A percentile compares a stretch with the other conserved stretches of the same genome.
phyloP scores from a whole-genome alignment of 768 basidiomycete species.

The Coprinopsis strossmayeri region DNA sequence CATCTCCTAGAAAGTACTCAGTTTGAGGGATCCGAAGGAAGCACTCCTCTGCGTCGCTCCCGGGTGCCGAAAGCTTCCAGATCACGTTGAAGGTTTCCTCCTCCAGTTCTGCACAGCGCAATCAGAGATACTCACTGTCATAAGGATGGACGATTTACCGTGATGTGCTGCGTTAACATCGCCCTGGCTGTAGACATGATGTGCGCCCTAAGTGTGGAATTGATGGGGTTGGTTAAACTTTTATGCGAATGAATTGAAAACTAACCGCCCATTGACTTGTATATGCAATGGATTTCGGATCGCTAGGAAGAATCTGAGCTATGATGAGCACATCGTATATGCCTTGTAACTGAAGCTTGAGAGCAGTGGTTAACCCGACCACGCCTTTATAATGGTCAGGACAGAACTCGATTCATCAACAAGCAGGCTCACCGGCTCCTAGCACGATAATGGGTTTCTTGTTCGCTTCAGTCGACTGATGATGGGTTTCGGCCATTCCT shows the following conservation, averaged over 20 bases:
- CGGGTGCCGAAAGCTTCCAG: slow-evolving; percentile 66
- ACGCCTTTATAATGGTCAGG: slow-evolving; percentile 46
- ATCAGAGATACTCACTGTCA: not conserved
- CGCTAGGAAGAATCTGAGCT: slow-evolving; percentile 66
- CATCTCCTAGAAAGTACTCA: slow-evolving; percentile 45
- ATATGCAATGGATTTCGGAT: slow-evolving; percentile 66
- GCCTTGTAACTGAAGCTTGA: slow-evolving; percentile 59
- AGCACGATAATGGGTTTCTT: slow-evolving; percentile 29
- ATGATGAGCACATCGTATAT: slow-evolving; percentile 61
- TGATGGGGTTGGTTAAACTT: slow-evolving; percentile 5
- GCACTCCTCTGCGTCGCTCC: slow-evolving; percentile 46
- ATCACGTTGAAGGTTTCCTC: slow-evolving; percentile 67
- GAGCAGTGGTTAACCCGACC: slow-evolving; percentile 68
- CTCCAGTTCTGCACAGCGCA: slow-evolving; percentile 46
- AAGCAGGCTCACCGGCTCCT: slow-evolving; percentile 28
- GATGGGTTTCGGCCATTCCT: too few relatives aligned
- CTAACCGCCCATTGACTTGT: slow-evolving; percentile 81
- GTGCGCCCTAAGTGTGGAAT: slow-evolving; percentile 55
- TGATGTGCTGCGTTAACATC: slow-evolving; percentile 8
- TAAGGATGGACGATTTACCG: not conserved
- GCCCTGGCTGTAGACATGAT: slow-evolving; percentile 53
- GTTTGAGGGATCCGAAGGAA: slow-evolving; percentile 62
- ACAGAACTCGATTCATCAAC: not conserved
- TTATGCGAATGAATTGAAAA: slow-evolving; percentile 17
- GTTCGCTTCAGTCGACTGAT: too few relatives aligned